Evolutionary conservation across 2,329 filamentous ascomycete genomes (phyloP).

Genomic region (Cladosporium sp.): DNA sequence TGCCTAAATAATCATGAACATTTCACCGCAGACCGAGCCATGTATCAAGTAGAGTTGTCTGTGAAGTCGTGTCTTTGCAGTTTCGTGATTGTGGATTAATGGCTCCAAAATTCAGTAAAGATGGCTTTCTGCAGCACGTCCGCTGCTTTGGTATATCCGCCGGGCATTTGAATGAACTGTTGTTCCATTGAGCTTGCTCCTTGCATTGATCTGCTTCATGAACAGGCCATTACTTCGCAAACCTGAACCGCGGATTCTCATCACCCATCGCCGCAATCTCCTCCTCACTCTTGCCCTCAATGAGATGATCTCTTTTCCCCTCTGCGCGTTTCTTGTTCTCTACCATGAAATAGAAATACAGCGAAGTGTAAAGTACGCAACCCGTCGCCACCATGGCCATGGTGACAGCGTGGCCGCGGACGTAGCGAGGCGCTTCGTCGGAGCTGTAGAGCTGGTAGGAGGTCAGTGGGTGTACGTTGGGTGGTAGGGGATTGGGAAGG

Average conservation of each 20-base stretch:
- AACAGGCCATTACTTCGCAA: background rate
- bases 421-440: constrained; percentile 41
- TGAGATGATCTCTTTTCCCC: constrained; percentile 61
- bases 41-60: no score
- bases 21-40: no score
- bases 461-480: constrained; percentile 28
- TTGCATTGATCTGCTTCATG: no score
- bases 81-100: no score
- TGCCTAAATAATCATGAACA: no score
- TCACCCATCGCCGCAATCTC: constrained; percentile 67
- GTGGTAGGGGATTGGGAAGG: background rate
- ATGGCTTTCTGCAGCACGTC: no score
- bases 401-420: constrained; percentile 49
- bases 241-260: constrained; percentile 25
- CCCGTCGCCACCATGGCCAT: constrained; percentile 42
- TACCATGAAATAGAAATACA: constrained; percentile 35
- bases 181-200: no score
- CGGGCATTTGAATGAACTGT: no score
- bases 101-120: no score
- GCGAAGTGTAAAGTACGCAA: constrained; percentile 4
- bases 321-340: constrained; percentile 38
- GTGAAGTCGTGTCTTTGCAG: no score
- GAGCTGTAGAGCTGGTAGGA: constrained; percentile 41
- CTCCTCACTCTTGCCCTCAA: constrained; percentile 57
- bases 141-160: no score